These are phyloP conservation scores for Rhodotorula toruloides DNA, from an alignment of 768 basidiomycete species.

Conservation along the genomic window DNA sequence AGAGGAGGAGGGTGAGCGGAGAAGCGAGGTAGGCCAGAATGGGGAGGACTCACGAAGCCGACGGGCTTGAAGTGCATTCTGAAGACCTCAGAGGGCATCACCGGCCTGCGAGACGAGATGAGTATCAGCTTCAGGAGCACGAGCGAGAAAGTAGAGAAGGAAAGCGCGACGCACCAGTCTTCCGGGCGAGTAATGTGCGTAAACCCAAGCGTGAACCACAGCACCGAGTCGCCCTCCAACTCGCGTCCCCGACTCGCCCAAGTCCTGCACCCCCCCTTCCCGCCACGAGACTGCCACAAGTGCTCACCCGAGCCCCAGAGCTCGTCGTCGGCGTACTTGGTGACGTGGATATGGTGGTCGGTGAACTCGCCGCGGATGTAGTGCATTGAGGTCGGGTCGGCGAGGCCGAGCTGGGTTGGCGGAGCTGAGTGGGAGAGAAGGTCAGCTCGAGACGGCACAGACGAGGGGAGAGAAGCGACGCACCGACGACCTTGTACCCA, in stretches of 20 bases:
- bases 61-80: slow-evolving; percentile 18
- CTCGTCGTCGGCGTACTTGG: slow-evolving; percentile 41
- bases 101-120: not conserved
- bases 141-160: too few species aligned
- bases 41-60: too few species aligned
- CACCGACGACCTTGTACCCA: slow-evolving; percentile 41
- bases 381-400: slow-evolving; percentile 26
- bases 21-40: too few species aligned
- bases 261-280: slow-evolving; percentile 2
- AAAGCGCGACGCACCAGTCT: not conserved
- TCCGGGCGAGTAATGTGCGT: slow-evolving; percentile 1
- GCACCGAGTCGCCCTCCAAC: not conserved
- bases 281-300: slow-evolving; percentile 6
- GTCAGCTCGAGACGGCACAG: not conserved
- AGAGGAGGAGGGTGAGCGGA: too few species aligned
- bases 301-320: slow-evolving; percentile 32
- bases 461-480: not conserved
- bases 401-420: slow-evolving; percentile 42
- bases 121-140: not conserved
- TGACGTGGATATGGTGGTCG: slow-evolving; percentile 41
- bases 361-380: slow-evolving; percentile 41
- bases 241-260: not conserved
- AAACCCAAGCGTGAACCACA: slow-evolving; percentile 11
- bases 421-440: slow-evolving; percentile 11
- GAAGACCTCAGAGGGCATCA: slow-evolving; percentile 1